These are phyloP conservation scores for Hypholoma sublateritium DNA, from an alignment of 768 basidiomycete genomes.

Conservation along the genomic window DNA sequence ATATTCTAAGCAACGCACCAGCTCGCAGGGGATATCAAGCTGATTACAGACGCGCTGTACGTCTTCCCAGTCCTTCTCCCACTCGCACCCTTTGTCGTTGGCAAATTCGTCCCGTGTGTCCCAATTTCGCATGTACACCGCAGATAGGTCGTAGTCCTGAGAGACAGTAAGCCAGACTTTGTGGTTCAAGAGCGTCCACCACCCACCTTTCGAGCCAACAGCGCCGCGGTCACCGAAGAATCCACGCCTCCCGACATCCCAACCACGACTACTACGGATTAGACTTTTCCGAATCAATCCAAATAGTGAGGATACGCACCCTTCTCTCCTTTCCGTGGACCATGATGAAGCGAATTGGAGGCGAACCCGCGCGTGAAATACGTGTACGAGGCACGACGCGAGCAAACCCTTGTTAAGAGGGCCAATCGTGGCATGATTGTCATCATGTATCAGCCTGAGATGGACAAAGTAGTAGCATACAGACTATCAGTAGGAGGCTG, in stretches of 20 bases:
- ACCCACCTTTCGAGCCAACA: conserved; percentile 67
- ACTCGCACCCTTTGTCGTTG: conserved; percentile 84
- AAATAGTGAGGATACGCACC: conserved; percentile 15
- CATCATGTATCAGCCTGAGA: too few relatives aligned
- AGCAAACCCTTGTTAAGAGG: neutral
- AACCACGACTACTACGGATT: conserved; percentile 61
- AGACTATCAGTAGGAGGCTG: too few relatives aligned
- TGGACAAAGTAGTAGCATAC: too few relatives aligned
- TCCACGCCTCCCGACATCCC: conserved; percentile 98
- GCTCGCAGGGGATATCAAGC: conserved; percentile 69
- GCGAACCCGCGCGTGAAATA: conserved; percentile 8
- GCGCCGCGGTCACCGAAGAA: conserved; percentile 82
- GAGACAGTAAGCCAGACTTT: neutral
- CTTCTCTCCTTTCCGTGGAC: conserved; percentile 30
- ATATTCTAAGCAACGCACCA: conserved; percentile 46
- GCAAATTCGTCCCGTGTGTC: conserved; percentile 81
- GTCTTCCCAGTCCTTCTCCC: conserved; percentile 95
- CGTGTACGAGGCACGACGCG: neutral
- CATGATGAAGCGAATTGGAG: neutral
- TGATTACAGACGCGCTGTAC: conserved; percentile 77
- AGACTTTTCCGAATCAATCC: neutral
- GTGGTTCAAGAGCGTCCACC: neutral
- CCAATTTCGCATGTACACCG: conserved; percentile 97
- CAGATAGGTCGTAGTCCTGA: conserved; percentile 80
- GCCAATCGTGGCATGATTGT: too few relatives aligned